Evolutionary conservation across 2,329 filamentous ascomycete genomes (phyloP).

Genomic region (Trichoderma sp.): DNA sequence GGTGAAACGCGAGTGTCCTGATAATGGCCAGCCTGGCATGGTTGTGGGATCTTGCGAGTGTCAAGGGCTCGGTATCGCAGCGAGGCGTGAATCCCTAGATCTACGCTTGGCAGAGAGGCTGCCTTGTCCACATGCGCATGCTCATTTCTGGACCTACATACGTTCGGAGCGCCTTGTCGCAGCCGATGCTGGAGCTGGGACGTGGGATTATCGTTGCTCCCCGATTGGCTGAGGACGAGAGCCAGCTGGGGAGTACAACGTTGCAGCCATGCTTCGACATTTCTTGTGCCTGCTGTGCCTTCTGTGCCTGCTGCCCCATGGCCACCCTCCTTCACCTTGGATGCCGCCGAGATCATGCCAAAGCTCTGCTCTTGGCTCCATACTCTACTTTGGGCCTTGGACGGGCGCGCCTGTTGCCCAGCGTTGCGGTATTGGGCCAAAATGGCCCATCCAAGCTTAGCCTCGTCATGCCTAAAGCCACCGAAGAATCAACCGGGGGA

Average conservation of each 20-base stretch:
- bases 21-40: background rate
- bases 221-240: constrained; percentile 2
- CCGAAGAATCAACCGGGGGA: background rate
- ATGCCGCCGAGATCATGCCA: background rate
- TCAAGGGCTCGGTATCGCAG: background rate
- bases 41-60: background rate
- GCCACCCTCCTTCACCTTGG: constrained; percentile 11
- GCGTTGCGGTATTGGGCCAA: background rate
- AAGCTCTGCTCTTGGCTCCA: background rate
- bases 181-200: background rate
- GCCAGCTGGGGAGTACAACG: constrained; percentile 12
- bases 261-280: constrained; percentile 13
- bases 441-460: background rate
- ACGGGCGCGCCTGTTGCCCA: background rate
- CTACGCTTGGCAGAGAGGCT: background rate
- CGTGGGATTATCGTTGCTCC: constrained; percentile 7
- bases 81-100: background rate
- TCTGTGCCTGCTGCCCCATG: background rate
- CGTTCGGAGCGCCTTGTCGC: background rate
- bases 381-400: background rate
- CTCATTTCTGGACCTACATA: background rate
- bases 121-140: background rate
- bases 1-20: background rate
- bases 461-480: background rate
- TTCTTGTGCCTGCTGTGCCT: background rate